Percentiles rank a stretch among this genome's conserved stretches.
phyloP scores from a whole-genome alignment of 805 yeast species.

The Peterozyma xylosa region DNA sequence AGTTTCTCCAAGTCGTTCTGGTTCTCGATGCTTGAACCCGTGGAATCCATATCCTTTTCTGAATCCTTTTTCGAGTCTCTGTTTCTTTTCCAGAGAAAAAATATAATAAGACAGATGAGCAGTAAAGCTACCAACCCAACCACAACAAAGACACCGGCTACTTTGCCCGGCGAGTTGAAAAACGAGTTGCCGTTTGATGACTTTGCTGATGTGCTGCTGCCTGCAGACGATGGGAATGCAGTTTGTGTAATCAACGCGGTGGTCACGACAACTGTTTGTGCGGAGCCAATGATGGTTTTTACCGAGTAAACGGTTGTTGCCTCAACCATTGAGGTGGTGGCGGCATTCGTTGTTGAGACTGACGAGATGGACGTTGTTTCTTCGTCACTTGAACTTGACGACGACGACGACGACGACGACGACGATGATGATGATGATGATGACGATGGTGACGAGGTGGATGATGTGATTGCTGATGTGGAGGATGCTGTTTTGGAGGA shows the following conservation, averaged over 20 bases:
- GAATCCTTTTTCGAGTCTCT: conserved; percentile 15
- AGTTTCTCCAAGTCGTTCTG: conserved; percentile 11
- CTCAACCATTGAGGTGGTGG: background rate
- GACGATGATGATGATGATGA: conserved; percentile 13
- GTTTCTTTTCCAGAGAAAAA: background rate
- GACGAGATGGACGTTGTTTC: conserved; percentile 6
- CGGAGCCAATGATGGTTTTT: conserved; percentile 14
- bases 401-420: conserved; percentile 14
- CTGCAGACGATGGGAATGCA: conserved; percentile 13
- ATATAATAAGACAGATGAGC: conserved; percentile 19
- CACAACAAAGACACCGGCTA: conserved; percentile 78
- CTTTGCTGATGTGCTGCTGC: conserved; percentile 5
- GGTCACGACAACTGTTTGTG: conserved; percentile 14
- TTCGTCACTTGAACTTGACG: conserved; percentile 13
- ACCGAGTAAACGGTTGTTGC: conserved; percentile 8
- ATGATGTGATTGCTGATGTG: conserved; percentile 1
- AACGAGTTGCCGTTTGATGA: conserved; percentile 29
- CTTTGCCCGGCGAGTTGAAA: conserved; percentile 66
- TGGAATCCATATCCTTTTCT: conserved; percentile 12
- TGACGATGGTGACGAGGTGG: conserved; percentile 9
- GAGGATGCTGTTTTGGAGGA: background rate
- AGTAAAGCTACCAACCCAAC: conserved; percentile 59
- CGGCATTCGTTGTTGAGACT: background rate
- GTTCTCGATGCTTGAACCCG: conserved; percentile 3
- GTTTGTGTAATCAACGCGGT: conserved; percentile 11